A percentile compares a stretch with the other conserved stretches of the same genome.
Conservation (phyloP, 352 stramenopile genomes). For the Paralagenidium karlingii region DNA sequence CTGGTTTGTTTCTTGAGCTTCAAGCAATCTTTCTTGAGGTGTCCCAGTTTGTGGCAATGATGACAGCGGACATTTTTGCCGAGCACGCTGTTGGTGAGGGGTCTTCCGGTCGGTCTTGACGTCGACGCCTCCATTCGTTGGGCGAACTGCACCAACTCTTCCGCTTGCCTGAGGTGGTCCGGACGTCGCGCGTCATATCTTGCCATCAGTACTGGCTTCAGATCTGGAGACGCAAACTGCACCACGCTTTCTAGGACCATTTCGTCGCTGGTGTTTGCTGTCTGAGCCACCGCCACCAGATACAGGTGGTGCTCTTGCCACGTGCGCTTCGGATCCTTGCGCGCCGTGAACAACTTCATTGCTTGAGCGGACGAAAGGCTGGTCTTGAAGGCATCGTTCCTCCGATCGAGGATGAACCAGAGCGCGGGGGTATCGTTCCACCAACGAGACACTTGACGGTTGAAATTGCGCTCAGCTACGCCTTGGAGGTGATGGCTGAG, state of each 20-base stretch:
- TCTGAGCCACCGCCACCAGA: neutral
- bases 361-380: conserved; percentile 8
- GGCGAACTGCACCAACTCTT: neutral
- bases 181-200: neutral
- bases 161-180: neutral
- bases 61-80: too few species aligned
- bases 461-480: neutral
- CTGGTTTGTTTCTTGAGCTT: too few species aligned
- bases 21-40: too few species aligned
- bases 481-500: neutral
- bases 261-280: neutral
- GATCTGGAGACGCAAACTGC: neutral
- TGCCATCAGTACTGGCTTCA: neutral
- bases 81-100: too few species aligned
- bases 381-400: conserved; percentile 5
- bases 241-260: neutral
- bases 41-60: too few species aligned
- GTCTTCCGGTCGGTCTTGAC: too few species aligned
- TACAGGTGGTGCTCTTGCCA: conserved; percentile 6
- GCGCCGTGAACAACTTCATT: conserved; percentile 10
- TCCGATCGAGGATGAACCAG: too few species aligned
- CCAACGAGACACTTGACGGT: neutral
- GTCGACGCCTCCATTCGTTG: too few species aligned
- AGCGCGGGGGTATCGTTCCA: neutral
- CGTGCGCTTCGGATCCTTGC: conserved; percentile 3